phyloP scores from a whole-genome alignment of 2,329 filamentous ascomycete genomes.

The Stagonosporopsis cucurbitacearum region DNA sequence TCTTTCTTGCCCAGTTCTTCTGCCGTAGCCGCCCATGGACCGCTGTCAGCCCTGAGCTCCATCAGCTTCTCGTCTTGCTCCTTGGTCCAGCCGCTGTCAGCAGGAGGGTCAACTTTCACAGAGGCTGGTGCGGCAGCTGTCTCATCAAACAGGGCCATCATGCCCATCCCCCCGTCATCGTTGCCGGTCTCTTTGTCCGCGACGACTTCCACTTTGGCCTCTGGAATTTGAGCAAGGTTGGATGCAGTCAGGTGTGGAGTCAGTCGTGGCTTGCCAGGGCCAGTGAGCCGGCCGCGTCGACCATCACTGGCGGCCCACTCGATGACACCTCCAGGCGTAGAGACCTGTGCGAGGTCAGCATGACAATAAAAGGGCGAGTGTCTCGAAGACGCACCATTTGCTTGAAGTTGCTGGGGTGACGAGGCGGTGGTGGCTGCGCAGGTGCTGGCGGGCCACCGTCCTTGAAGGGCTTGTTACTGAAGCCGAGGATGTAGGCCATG shows the following conservation, averaged over 20 bases:
- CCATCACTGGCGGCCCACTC: constrained; percentile 46
- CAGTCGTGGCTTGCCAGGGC: constrained; percentile 24
- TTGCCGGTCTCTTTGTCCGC: background rate
- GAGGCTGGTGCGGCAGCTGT: background rate
- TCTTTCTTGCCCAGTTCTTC: constrained; percentile 35
- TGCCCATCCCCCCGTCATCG: background rate
- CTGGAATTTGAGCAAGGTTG: constrained; percentile 23
- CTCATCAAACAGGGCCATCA: background rate
- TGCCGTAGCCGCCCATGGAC: constrained; percentile 41
- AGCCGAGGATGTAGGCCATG: constrained; percentile 37
- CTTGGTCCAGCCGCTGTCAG: constrained; percentile 26
- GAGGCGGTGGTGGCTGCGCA: constrained; percentile 17
- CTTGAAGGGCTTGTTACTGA: constrained; percentile 42
- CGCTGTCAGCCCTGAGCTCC: constrained; percentile 41
- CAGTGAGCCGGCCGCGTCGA: constrained; percentile 35
- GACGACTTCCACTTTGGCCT: constrained; percentile 7
- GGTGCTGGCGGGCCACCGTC: constrained; percentile 21
- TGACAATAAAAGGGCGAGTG: rapidly evolving
- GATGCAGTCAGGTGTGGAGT: constrained; percentile 22
- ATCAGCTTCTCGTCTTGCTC: constrained; percentile 53
- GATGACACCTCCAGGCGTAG: constrained; percentile 33
- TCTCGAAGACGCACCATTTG: constrained; percentile 18
- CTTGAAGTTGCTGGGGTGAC: constrained; percentile 11
- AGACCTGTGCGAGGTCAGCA: constrained; percentile 22
- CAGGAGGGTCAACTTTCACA: background rate